Percentiles rank a stretch among this genome's conserved stretches.
These are phyloP conservation scores for Byssothecium circinans DNA, from an alignment of 2,329 filamentous ascomycete species.

Conservation along the genomic window DNA sequence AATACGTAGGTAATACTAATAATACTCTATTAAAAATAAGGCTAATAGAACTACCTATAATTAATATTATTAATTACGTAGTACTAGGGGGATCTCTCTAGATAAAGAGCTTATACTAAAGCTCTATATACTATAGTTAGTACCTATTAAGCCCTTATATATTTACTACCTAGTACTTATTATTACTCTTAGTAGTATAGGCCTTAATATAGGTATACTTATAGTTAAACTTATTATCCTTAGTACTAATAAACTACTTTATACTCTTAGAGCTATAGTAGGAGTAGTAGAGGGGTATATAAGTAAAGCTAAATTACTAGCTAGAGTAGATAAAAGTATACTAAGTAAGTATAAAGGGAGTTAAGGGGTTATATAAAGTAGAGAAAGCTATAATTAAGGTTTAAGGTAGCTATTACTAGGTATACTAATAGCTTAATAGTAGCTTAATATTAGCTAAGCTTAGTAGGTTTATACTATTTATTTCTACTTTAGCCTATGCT, in stretches of 20 bases:
- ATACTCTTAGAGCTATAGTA: slow-evolving; percentile 67
- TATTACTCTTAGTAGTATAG: slow-evolving; percentile 80
- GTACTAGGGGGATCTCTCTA: slow-evolving; percentile 67
- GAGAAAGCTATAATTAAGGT: slow-evolving; percentile 34
- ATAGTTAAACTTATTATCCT: slow-evolving; percentile 89
- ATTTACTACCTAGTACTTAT: slow-evolving; percentile 55
- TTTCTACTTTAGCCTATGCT: no score
- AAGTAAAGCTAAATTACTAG: slow-evolving; percentile 61
- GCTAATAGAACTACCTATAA: no score
- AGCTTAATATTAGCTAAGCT: slow-evolving; percentile 22
- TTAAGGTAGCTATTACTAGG: slow-evolving; percentile 10
- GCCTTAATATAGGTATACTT: slow-evolving; percentile 89
- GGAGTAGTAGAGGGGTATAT: slow-evolving; percentile 63
- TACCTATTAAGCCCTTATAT: background rate
- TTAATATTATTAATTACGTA: no score
- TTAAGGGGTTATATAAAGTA: slow-evolving; percentile 15
- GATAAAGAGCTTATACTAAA: slow-evolving; percentile 95
- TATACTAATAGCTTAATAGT: background rate
- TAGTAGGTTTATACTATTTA: slow-evolving; percentile 31
- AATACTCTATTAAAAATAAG: no score
- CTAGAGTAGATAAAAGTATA: slow-evolving; percentile 44
- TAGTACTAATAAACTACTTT: slow-evolving; percentile 60
- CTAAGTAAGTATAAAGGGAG: slow-evolving; percentile 39
- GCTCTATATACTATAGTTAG: slow-evolving; percentile 58
- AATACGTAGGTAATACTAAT: no score